Conservation (phyloP, 2,329 filamentous ascomycete genomes). For the Fusarium tanahbumbuense region DNA sequence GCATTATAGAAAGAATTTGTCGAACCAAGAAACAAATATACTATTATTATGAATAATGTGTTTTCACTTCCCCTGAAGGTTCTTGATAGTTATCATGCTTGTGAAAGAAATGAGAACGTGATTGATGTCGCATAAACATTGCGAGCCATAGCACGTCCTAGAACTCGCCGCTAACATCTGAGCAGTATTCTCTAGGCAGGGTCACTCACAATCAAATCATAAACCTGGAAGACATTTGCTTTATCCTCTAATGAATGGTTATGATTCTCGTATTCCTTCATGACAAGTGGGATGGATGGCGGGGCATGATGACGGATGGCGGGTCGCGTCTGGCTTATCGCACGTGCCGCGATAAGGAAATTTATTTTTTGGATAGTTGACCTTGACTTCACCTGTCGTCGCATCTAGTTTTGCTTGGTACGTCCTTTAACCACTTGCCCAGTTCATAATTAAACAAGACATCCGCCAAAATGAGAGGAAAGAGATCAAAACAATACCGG, state of each 20-base stretch:
- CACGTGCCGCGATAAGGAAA: conserved; percentile 56
- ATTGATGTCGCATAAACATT: neutral
- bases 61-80: neutral
- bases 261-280: neutral
- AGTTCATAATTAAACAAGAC: neutral
- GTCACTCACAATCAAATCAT: too few relatives aligned
- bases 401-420: conserved; percentile 10
- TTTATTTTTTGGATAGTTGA: conserved; percentile 48
- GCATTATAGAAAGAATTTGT: conserved; percentile 18
- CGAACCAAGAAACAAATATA: neutral
- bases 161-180: neutral
- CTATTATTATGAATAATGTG: neutral
- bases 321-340: conserved; percentile 47
- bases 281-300: conserved; percentile 16
- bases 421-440: conserved; percentile 1
- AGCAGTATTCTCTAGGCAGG: neutral
- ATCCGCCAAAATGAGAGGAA: conserved; percentile 58
- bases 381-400: conserved; percentile 13
- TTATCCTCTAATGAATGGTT: neutral
- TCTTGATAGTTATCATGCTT: neutral
- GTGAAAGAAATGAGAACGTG: neutral
- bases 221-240: neutral
- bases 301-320: conserved; percentile 18
- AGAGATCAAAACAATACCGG: conserved; percentile 66
- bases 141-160: neutral